These are phyloP conservation scores for Calonectria pseudoreteaudii DNA, from an alignment of 2,329 filamentous ascomycete species.

Conservation along the genomic window DNA sequence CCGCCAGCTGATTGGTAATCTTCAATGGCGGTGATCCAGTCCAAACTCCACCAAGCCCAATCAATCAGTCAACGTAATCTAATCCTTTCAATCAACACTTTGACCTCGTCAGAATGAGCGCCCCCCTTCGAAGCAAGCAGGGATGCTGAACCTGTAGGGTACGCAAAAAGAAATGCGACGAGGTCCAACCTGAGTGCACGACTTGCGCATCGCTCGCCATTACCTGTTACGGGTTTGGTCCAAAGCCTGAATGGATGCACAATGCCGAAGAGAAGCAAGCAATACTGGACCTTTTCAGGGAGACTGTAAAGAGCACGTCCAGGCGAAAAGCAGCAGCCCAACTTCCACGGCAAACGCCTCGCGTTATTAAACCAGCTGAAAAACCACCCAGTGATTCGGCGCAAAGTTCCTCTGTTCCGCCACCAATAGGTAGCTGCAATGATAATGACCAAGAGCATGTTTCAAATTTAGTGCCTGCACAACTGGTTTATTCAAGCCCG, in stretches of 20 bases:
- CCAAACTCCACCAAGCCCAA: not conserved
- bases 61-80: not conserved
- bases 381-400: not conserved
- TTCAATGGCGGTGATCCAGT: too few relatives aligned
- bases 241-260: conserved; percentile 19
- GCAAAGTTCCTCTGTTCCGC: not conserved
- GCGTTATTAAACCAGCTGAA: conserved; percentile 10
- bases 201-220: conserved; percentile 12
- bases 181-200: not conserved
- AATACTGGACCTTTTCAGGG: not conserved
- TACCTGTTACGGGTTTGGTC: conserved; percentile 20
- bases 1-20: not conserved
- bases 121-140: conserved; percentile 19
- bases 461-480: not conserved
- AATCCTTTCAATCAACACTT: not conserved
- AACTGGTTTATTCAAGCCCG: not conserved
- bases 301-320: conserved; percentile 3
- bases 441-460: not conserved
- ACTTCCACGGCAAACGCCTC: not conserved
- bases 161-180: conserved; percentile 21
- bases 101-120: conserved; percentile 30
- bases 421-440: not conserved
- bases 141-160: conserved; percentile 18
- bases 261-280: not conserved
- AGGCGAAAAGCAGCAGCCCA: not conserved